Evolutionary conservation across 1,139 yeast species (phyloP), one percentile per base, ranked within the genome.

Genomic region (Fermentozyma sake): DNA sequence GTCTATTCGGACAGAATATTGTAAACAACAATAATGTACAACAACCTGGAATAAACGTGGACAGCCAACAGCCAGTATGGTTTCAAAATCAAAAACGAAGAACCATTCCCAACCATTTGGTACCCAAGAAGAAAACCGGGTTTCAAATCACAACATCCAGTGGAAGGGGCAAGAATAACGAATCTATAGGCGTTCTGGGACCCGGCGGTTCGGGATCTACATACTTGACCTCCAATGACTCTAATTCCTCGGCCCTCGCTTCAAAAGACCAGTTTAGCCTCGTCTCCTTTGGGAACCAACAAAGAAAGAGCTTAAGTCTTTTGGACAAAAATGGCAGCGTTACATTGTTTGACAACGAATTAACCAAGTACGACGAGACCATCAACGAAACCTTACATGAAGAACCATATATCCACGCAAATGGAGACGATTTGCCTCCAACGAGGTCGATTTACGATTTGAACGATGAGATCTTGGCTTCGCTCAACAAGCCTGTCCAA

Each of bases 361-460:
- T 49, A 14, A 42, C 57, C 24, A 46, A 44, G 24, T 55, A 44
- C 31, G 61, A 58, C 30, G 65, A 59, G 4, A 55, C 61, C 19
- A 38, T 49, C 12, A 52, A 53, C 26, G 61, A 55, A 14, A 47
- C 58, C 8, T 38, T 47, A 14, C 48, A 42, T 14, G 66, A 58
- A 27, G 65, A 58, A 23, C 48, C 53, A 17, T 37, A 48, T 22
- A 45, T 44, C 28, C 50, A 42, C 24, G n/a, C n/a, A n/a, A 37
- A 39, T 23, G 55, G 48, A 24, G 67, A 60, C 18, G 76, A 75
- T 37, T 46, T 61, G 24, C 85, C 85, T n/a, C 87, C 86, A 0
- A 51, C 66, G 4, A 58, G 72, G 33, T 76, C 85, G 1, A 60
- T 79, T 14, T 71, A 70, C 39, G 86, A 79, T 34, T 61, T 75